Percentiles rank a stretch among this genome's conserved stretches.
Conservation (phyloP, 2,329 filamentous ascomycete species). For the Beauveria bassiana region DNA sequence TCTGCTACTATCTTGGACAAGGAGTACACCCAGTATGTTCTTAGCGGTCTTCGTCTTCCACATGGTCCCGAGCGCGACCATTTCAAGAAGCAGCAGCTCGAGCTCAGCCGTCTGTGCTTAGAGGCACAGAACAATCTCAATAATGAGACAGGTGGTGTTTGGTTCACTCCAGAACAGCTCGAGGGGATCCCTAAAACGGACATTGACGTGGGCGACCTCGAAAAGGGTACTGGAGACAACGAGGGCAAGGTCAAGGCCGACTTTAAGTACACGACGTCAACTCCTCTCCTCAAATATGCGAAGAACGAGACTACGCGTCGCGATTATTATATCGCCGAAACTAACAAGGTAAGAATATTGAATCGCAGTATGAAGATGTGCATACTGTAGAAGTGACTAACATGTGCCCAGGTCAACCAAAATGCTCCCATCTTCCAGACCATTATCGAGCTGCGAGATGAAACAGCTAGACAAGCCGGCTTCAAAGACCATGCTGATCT, state of each 20-base stretch:
- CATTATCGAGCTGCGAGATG: conserved; percentile 66
- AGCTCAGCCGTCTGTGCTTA: conserved; percentile 65
- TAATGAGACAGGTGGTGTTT: conserved; percentile 73
- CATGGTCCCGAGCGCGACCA: conserved; percentile 63
- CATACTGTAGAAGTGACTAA: background rate
- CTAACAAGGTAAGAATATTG: conserved; percentile 56
- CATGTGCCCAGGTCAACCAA: conserved; percentile 45
- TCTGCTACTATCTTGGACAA: conserved; percentile 67
- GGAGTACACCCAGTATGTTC: conserved; percentile 68
- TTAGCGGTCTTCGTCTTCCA: conserved; percentile 66
- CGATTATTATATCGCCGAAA: conserved; percentile 64
- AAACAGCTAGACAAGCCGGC: conserved; percentile 67
- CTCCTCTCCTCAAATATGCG: conserved; percentile 72
- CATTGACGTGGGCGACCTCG: conserved; percentile 51
- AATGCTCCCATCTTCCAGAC: conserved; percentile 71
- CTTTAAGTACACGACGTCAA: conserved; percentile 79
- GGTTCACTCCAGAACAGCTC: conserved; percentile 67
- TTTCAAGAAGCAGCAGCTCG: conserved; percentile 82
- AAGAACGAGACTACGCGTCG: conserved; percentile 60
- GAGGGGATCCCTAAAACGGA: conserved; percentile 69
- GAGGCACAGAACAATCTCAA: conserved; percentile 74
- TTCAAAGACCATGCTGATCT: conserved; percentile 72
- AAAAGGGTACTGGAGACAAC: conserved; percentile 65
- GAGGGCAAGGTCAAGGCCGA: conserved; percentile 67
- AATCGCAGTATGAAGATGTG: background rate